Percentiles rank a stretch among this genome's conserved stretches.
phyloP scores from a whole-genome alignment of 805 yeast species.

The Candida peoriensis region DNA sequence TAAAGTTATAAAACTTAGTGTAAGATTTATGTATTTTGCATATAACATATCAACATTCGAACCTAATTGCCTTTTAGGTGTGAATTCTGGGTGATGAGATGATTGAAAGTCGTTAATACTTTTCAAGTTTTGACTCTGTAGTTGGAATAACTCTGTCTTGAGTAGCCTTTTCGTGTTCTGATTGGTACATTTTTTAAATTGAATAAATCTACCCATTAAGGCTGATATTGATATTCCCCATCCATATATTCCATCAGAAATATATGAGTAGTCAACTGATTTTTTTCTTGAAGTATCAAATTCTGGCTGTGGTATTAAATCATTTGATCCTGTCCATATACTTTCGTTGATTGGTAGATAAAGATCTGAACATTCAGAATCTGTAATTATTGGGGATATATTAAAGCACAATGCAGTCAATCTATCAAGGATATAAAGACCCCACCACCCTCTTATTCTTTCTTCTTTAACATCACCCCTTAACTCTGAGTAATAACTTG shows the following conservation, averaged over 20 bases:
- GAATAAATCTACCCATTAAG: conserved; percentile 27
- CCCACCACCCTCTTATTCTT: conserved; percentile 37
- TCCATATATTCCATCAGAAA: conserved; percentile 33
- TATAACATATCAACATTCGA: conserved; percentile 15
- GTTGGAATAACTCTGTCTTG: conserved; percentile 15
- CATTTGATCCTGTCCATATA: conserved; percentile 25
- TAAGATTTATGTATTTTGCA: conserved; percentile 18
- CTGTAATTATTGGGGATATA: conserved; percentile 27
- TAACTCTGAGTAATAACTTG: conserved; percentile 11
- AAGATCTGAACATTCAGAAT: conserved; percentile 26
- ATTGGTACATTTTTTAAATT: conserved; percentile 10
- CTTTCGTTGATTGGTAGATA: conserved; percentile 31
- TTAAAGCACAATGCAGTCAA: conserved; percentile 34
- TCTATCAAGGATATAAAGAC: conserved; percentile 34
- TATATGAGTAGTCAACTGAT: conserved; percentile 22
- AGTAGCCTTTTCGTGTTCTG: not conserved
- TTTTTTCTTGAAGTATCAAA: conserved; percentile 23
- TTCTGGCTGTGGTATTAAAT: conserved; percentile 24
- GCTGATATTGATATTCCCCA: conserved; percentile 32
- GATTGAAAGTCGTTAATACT: conserved; percentile 1
- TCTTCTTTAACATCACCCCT: conserved; percentile 30
- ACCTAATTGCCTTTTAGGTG: conserved; percentile 11
- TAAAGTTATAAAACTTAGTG: conserved; percentile 15
- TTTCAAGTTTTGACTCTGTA: conserved; percentile 7
- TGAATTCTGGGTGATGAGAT: conserved; percentile 7